These are phyloP conservation scores for Luffa acutangula DNA, from an alignment of 306 rosid species.

Conservation along the genomic window DNA sequence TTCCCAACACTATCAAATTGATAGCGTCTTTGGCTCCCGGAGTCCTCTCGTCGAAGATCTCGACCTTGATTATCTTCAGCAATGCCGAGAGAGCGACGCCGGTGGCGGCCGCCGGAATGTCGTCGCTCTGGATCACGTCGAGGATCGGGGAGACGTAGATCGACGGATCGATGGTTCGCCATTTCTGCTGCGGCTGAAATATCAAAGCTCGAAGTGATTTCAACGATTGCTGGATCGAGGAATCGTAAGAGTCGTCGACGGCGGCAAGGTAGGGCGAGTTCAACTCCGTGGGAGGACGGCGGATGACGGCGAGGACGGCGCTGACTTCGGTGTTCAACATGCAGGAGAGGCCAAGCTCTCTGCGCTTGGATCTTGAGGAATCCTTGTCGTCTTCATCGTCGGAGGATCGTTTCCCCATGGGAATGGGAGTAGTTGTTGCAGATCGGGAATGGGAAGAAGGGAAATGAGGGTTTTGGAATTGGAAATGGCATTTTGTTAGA, in stretches of 20 bases:
- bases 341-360: constrained; percentile 64
- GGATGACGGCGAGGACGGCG: constrained; percentile 63
- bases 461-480: not conserved
- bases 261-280: constrained; percentile 16
- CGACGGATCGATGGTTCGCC: constrained; percentile 69
- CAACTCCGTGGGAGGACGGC: constrained; percentile 37
- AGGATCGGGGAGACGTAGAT: constrained; percentile 65
- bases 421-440: not conserved
- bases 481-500: not conserved
- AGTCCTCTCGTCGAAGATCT: constrained; percentile 50
- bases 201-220: constrained; percentile 67
- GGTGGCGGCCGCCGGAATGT: constrained; percentile 63
- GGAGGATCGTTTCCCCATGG: not conserved
- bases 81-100: constrained; percentile 64
- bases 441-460: not conserved
- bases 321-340: constrained; percentile 89
- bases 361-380: constrained; percentile 18
- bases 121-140: constrained; percentile 64
- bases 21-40: constrained; percentile 57
- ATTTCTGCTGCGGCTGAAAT: constrained; percentile 67
- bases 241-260: constrained; percentile 34
- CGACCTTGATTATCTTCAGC: constrained; percentile 52
- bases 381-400: not conserved
- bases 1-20: constrained; percentile 33
- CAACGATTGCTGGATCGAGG: constrained; percentile 39